Evolutionary conservation across 352 stramenopile species (phyloP), one percentile per base, ranked within the genome.

Genomic region (Globisporangium apiculatum): DNA sequence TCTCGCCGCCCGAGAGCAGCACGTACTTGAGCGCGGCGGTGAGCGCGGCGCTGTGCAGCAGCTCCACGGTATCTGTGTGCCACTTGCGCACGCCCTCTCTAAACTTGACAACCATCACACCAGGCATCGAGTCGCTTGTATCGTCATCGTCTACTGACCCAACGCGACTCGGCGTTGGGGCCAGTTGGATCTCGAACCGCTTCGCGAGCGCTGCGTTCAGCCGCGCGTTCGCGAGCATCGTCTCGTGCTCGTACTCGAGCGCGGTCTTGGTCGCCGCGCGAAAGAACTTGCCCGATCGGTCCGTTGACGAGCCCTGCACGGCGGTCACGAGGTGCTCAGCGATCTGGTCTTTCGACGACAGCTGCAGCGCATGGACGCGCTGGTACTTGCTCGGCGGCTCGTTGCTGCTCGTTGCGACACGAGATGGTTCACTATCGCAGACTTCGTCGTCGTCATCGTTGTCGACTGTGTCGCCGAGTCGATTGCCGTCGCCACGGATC

Each of bases 21-120:
- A 94, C 81, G 62, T 94, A 94, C 58, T 95, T 91, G 61, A 95
- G 57, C 55, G 81, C 75, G 0, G 83, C 81, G 24, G 79, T 76
- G 31, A 95, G 57, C 56, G 91, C 83, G 7, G 81, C 55, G 4
- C 66, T 69, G 59, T 89, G 78, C 14, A 95, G 61, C 48, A 91
- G 51, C 58, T 71, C 72, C 8, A 94, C 79, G 2, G 49, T 82
- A 53, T 95, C 86, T 52, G 92, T 84, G 42, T 72, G 83, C 83
- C 84, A 95, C 61, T 89, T 93, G 55, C 83, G 86, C 42, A 74
- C 64, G 18, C 76, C 73, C 58, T 92, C 84, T 59, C 89, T 88
- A 48, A 92, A 95, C n/a, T 71, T 72, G 14, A 95, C 76, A 1
- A 53, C 66, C 57, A 95, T 76, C 55, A 86, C 72, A 1, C 35